These are phyloP conservation scores for Myriosclerotinia scirpicola DNA, from an alignment of 2,329 filamentous ascomycete genomes.

Conservation along the genomic window DNA sequence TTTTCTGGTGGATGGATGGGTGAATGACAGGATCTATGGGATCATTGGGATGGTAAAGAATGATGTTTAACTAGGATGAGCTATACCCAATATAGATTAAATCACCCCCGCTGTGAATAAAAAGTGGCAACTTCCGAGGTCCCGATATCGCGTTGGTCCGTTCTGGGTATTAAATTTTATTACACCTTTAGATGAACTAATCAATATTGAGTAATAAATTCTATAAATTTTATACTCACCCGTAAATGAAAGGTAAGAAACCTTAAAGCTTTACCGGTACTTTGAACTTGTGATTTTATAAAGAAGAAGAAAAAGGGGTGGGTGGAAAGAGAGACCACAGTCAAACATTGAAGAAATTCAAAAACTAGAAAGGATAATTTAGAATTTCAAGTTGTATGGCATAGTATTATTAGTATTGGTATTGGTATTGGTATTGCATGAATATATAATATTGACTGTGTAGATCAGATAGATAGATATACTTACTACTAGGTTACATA, in stretches of 20 bases:
- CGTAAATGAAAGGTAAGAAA: background rate
- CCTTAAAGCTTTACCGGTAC: conserved; percentile 1
- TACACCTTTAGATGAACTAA: no score
- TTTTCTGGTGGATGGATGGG: background rate
- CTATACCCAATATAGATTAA: background rate
- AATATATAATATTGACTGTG: no score
- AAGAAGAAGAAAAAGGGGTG: background rate
- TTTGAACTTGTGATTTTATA: background rate
- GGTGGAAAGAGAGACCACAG: background rate
- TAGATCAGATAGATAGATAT: no score
- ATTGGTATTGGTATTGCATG: no score
- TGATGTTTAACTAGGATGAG: conserved; percentile 9
- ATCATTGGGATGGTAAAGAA: background rate
- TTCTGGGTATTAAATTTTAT: conserved; percentile 1
- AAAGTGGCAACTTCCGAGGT: background rate
- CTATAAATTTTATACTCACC: no score
- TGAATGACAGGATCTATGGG: background rate
- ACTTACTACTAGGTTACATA: no score
- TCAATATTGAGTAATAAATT: conserved; percentile 2
- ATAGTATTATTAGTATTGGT: background rate
- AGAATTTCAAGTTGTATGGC: no score
- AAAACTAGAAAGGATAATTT: no score
- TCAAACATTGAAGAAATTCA: background rate
- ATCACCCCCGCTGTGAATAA: background rate
- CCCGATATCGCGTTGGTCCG: conserved; percentile 6